Evolutionary conservation across 2,329 filamentous ascomycete species (phyloP), one percentile per base, ranked within the genome.

Genomic region (Xylariaceae sp.): DNA sequence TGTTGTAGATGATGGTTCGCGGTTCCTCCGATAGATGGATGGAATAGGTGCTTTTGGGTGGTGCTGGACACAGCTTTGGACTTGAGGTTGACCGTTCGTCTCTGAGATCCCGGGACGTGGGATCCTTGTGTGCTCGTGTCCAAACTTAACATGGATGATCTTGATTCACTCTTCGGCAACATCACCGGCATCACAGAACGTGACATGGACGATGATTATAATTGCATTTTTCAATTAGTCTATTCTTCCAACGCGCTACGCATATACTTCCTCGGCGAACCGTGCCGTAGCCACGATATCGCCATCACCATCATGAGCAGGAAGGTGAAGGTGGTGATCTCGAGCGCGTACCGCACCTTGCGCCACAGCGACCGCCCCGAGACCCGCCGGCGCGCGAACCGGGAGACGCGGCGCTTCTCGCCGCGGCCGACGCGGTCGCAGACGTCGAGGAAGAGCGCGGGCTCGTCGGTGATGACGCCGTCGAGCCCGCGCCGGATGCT

Each of bases 401-500:
- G 6, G 22, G 22, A 26, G 22, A 26, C 22, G 22, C 11, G n/a
- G 28, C 17, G 17, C 40, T 41, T 31, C 19, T 37, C 22, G 11
- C 35, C 29, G 18, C 43, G 19, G n/a, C 34, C 29, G 15, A 48
- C 34, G 4, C 64, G 53, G 35, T 70, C 56, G 47, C 77, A 79
- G 2, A 88, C 73, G 34, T 83, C 74, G 18, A 81, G 59, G 56
- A 82, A 91, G 50, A 76, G 64, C 57, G 76, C 76, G 1, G 87
- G 87, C 52, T 95, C 82, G 57, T 96, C 90, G 0, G 89, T 95
- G 39, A 95, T 82, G 4, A 95, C 84, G 1, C 87, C 90, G 53
- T 95, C 87, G 1, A 95, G 67, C n/a, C 44, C 54, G 32, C 76
- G 66, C 19, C 72, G 64, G 26, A 95, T 79, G 49, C 80, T 76